Conservation (phyloP, 108 stramenopile genomes). For the Asterionellopsis glacialis region DNA sequence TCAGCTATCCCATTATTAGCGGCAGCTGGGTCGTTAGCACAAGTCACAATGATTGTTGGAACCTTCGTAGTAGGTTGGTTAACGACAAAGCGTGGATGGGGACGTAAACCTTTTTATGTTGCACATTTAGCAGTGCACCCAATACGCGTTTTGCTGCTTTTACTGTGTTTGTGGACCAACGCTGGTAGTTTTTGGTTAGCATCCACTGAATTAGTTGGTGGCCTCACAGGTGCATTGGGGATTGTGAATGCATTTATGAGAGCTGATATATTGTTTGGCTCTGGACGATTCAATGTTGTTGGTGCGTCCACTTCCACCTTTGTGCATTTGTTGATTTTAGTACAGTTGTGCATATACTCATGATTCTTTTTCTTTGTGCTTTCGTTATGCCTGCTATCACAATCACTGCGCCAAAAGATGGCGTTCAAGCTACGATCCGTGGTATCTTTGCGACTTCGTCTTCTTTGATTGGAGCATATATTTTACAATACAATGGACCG, state of each 20-base stretch:
- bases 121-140: conserved; percentile 23
- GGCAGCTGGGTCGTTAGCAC: conserved; percentile 21
- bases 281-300: conserved; percentile 29
- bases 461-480: conserved; percentile 14
- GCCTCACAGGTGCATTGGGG: conserved; percentile 21
- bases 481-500: conserved; percentile 22
- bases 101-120: conserved; percentile 28
- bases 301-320: neutral
- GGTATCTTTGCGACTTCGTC: conserved; percentile 21
- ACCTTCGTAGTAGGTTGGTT: conserved; percentile 24
- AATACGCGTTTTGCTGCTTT: conserved; percentile 14
- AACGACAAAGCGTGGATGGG: conserved; percentile 18
- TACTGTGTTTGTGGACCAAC: conserved; percentile 17
- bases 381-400: conserved; percentile 1
- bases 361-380: too few relatives aligned
- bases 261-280: conserved; percentile 28
- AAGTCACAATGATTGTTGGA: conserved; percentile 26
- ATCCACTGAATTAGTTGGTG: conserved; percentile 25
- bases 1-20: conserved; percentile 23
- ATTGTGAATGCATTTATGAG: conserved; percentile 31
- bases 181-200: conserved; percentile 27
- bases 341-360: too few relatives aligned
- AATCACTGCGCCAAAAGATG: conserved; percentile 6
- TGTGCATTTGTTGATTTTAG: neutral
- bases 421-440: conserved; percentile 21